These are phyloP conservation scores for Penicillium sp. DNA, from an alignment of 2,329 filamentous ascomycete genomes.

Conservation along the genomic window DNA sequence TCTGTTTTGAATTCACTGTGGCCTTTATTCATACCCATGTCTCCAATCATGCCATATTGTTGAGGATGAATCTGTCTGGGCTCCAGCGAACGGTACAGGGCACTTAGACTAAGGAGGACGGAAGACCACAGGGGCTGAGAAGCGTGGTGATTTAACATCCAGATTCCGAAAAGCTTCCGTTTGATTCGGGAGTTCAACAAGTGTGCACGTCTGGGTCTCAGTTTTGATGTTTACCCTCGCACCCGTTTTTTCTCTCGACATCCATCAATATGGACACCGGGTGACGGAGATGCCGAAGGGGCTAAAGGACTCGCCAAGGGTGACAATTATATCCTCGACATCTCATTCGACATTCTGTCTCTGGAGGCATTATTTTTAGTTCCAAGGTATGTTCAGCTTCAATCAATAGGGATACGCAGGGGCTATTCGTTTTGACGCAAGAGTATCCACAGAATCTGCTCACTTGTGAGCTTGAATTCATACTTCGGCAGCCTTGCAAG, in stretches of 20 bases:
- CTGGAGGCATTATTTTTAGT: slow-evolving; percentile 88
- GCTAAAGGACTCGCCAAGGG: slow-evolving; percentile 63
- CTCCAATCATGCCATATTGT: no score
- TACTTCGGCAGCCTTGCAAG: slow-evolving; percentile 65
- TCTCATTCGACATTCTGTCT: slow-evolving; percentile 84
- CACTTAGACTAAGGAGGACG: not conserved
- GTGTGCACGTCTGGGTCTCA: no score
- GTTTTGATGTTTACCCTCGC: no score
- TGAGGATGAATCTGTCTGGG: not conserved
- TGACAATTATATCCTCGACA: slow-evolving; percentile 64
- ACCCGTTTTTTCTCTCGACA: no score
- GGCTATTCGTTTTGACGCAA: slow-evolving; percentile 20
- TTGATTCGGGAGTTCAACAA: no score
- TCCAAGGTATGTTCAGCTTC: slow-evolving; percentile 52
- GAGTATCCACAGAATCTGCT: slow-evolving; percentile 63
- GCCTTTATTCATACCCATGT: no score
- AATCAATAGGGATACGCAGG: slow-evolving; percentile 1
- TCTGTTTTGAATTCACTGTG: no score
- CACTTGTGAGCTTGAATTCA: slow-evolving; percentile 78
- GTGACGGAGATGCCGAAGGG: slow-evolving; percentile 46
- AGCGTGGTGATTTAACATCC: not conserved
- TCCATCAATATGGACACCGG: no score
- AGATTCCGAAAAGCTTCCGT: not conserved
- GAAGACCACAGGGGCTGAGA: not conserved
- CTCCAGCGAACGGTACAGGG: not conserved